These are phyloP conservation scores for Cetradonia linearis DNA, from an alignment of 495 filamentous ascomycete genomes.

Conservation along the genomic window DNA sequence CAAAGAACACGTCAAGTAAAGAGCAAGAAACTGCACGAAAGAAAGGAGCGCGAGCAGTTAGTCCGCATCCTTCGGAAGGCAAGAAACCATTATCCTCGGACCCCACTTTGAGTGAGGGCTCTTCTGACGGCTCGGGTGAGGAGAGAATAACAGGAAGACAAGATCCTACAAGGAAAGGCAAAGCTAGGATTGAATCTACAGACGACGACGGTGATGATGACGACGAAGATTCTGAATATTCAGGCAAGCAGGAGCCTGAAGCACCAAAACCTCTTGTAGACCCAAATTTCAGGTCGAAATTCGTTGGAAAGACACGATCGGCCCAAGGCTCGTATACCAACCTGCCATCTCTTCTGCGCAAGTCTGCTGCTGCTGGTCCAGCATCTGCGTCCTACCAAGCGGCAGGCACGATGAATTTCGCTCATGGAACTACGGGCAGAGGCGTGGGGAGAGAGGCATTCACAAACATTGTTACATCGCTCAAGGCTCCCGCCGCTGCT, in stretches of 20 bases:
- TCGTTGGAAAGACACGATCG: slow-evolving; percentile 17
- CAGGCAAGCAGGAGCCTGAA: neutral
- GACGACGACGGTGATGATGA: slow-evolving; percentile 4
- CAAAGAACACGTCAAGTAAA: neutral
- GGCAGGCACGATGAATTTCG: slow-evolving; percentile 15
- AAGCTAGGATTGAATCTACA: neutral
- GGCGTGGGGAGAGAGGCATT: slow-evolving; percentile 15
- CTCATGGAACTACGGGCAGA: neutral
- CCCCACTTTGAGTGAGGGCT: neutral
- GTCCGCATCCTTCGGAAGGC: slow-evolving; percentile 13
- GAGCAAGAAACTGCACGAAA: neutral
- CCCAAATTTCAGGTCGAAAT: slow-evolving; percentile 19
- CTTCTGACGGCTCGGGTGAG: neutral
- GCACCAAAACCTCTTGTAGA: slow-evolving; percentile 15
- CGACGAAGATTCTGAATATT: neutral
- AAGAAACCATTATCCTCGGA: neutral
- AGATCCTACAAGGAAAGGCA: neutral
- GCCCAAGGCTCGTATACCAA: slow-evolving; percentile 15
- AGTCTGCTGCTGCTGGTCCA: slow-evolving; percentile 12
- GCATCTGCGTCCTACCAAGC: slow-evolving; percentile 23
- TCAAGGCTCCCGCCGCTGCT: slow-evolving; percentile 13
- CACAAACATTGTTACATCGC: slow-evolving; percentile 12
- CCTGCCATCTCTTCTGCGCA: slow-evolving; percentile 14
- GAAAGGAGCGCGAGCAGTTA: slow-evolving; percentile 9
- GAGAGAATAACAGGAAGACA: neutral